phyloP scores from a whole-genome alignment of 306 rosid species.

The Pyrus bretschneideri region DNA sequence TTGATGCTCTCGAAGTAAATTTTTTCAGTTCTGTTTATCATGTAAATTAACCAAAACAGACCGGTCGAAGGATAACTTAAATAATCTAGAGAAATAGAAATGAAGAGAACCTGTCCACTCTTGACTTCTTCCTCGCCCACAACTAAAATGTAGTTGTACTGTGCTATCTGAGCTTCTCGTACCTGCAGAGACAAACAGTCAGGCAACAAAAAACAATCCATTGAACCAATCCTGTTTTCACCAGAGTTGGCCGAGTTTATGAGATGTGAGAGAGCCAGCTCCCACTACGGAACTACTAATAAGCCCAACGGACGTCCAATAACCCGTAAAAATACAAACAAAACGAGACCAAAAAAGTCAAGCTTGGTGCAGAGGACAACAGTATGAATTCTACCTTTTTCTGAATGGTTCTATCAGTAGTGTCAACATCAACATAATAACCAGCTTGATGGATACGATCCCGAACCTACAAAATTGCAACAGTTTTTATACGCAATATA shows the following conservation, averaged over 20 bases:
- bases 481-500: not conserved
- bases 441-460: constrained; percentile 72
- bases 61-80: not conserved
- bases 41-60: not conserved
- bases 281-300: not conserved
- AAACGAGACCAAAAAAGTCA: not conserved
- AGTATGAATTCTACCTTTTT: constrained; percentile 50
- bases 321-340: not conserved
- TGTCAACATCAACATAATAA: constrained; percentile 72
- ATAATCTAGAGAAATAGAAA: not conserved
- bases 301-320: not conserved
- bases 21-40: not conserved
- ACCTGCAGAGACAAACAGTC: constrained; percentile 36
- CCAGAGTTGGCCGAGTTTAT: not conserved
- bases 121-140: constrained; percentile 92
- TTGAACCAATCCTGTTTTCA: not conserved
- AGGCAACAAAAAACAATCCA: not conserved
- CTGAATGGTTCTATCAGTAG: constrained; percentile 81
- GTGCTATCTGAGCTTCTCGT: constrained; percentile 86
- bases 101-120: constrained; percentile 66
- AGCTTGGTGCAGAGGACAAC: not conserved
- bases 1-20: not conserved
- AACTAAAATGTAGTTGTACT: constrained; percentile 78
- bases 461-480: constrained; percentile 47
- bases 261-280: not conserved